Base-by-base conservation (phyloP, 2,329 filamentous ascomycete species). In the Chlorencoelia australis region DNA sequence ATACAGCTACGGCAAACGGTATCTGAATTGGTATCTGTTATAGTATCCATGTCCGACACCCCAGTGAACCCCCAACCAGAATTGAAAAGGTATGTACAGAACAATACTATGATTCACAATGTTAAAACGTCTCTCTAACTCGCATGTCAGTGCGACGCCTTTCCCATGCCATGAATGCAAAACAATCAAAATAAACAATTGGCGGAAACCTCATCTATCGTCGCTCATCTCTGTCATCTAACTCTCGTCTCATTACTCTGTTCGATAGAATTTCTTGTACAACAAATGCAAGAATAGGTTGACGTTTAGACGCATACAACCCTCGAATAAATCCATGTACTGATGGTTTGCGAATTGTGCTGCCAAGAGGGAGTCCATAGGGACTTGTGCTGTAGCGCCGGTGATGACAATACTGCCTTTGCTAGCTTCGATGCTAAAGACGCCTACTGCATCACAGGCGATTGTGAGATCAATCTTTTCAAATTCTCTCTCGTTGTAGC, bases 241-340 rank as follows among this genome's bases (percentile, higher is more conserved):
- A 24, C 18, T 5, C 20, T 10, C 22, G 7, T 37, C 30, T 40
- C 33, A 49, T 44, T 41, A 47, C 30, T 79, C 75, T 42, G 77
- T 80, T 43, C 76, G 67, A 59, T 98, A 98, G 62, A 98, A 98
- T 71, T 98, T 98, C 74, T 93, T 94, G 69, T 96, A 96, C 50
- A 98, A 74, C 60, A 96, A 68, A 70, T 98, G 91, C 68, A 98
- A 69, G 64, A 98, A 76, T 55, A 98, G 62, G 66, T 98, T 98
- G 54, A 98, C 91, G 60, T 96, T 96, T 55, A 98, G 73, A 62
- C 82, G 80, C 56, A 95, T 69, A 45, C 72, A 74, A 37, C 80
- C 79, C 58, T 93, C 86, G 54, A 98, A 98, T 42, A 96, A 69
- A 54, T 85, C 87, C 75, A 96, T 88, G 59, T 94, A 94, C 63